These are phyloP conservation scores for Diaporthe citrichinensis DNA, from an alignment of 2,329 filamentous ascomycete species.

Conservation along the genomic window DNA sequence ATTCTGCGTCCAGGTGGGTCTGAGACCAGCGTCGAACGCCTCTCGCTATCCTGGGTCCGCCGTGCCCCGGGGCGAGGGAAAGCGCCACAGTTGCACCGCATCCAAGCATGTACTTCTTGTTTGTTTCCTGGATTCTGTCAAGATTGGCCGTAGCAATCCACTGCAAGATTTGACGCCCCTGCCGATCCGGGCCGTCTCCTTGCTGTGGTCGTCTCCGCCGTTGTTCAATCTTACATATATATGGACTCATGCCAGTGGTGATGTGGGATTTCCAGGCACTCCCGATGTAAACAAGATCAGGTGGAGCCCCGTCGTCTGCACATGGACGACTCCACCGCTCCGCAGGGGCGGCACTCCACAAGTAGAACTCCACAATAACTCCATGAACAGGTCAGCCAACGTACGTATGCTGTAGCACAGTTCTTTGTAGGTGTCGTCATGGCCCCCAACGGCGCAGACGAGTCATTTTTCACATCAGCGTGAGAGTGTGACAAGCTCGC, in stretches of 20 bases:
- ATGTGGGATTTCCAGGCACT: not conserved
- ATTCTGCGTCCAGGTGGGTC: not conserved
- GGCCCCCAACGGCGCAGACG: constrained; percentile 9
- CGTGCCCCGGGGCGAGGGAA: not conserved
- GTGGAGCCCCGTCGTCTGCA: constrained; percentile 3
- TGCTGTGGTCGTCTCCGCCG: not conserved
- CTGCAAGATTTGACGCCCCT: constrained; percentile 9
- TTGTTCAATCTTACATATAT: not conserved
- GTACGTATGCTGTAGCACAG: constrained; percentile 15
- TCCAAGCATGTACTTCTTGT: not conserved
- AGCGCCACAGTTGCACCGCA: not conserved
- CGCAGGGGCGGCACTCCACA: not conserved
- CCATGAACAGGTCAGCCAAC: not conserved
- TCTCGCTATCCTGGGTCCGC: constrained; percentile 10
- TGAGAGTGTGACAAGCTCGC: not conserved
- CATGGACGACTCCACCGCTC: not conserved
- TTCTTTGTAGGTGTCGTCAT: constrained; percentile 13
- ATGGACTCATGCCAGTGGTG: constrained; percentile 1
- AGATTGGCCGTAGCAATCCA: constrained; percentile 15
- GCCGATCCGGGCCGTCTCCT: constrained; percentile 15
- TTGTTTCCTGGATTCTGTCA: not conserved
- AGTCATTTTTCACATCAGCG: not conserved
- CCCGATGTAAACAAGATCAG: not conserved
- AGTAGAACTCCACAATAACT: not conserved
- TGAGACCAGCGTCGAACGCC: constrained; percentile 9